Evolutionary conservation across 1,284 basidiomycete species (phyloP).

Genomic region (Pseudozyma pruni): DNA sequence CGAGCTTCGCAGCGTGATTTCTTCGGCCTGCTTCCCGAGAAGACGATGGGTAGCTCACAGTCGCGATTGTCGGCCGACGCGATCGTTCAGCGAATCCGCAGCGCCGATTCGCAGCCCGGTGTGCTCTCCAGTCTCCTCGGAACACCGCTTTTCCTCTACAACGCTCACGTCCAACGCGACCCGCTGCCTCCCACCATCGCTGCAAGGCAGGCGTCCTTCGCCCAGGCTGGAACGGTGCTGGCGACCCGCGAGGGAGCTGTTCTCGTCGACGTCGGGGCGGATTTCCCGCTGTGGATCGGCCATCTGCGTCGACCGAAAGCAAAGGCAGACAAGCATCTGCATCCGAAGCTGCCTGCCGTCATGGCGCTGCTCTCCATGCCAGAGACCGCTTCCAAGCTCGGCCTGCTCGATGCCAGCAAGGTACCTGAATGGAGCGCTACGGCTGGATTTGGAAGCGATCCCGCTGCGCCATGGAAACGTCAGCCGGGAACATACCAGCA

Average conservation of each 20-base stretch:
- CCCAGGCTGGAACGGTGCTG: constrained; percentile 65
- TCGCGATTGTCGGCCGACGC: constrained; percentile 67
- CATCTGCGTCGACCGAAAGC: constrained; percentile 70
- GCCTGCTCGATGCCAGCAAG: constrained; percentile 48
- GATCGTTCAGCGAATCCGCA: constrained; percentile 67
- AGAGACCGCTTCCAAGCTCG: constrained; percentile 57
- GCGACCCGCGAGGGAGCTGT: constrained; percentile 70
- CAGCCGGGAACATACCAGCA: constrained; percentile 69
- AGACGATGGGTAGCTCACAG: background rate
- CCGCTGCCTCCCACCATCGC: constrained; percentile 38
- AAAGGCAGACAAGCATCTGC: constrained; percentile 65
- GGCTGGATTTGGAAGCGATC: constrained; percentile 23
- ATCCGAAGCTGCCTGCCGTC: constrained; percentile 69
- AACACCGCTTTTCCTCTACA: constrained; percentile 69
- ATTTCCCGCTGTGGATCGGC: constrained; percentile 70
- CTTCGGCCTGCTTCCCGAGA: constrained; percentile 12
- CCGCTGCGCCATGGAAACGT: constrained; percentile 23
- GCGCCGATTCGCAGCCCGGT: constrained; percentile 70
- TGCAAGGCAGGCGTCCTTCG: constrained; percentile 31
- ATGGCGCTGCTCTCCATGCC: constrained; percentile 65
- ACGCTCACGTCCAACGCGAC: constrained; percentile 67
- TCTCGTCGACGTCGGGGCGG: constrained; percentile 68
- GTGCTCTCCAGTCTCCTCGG: constrained; percentile 68
- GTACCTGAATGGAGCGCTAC: constrained; percentile 68
- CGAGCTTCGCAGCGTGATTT: constrained; percentile 67